Conservation (phyloP, 768 basidiomycete genomes). For the Lanmaoa pseudosensibilis region DNA sequence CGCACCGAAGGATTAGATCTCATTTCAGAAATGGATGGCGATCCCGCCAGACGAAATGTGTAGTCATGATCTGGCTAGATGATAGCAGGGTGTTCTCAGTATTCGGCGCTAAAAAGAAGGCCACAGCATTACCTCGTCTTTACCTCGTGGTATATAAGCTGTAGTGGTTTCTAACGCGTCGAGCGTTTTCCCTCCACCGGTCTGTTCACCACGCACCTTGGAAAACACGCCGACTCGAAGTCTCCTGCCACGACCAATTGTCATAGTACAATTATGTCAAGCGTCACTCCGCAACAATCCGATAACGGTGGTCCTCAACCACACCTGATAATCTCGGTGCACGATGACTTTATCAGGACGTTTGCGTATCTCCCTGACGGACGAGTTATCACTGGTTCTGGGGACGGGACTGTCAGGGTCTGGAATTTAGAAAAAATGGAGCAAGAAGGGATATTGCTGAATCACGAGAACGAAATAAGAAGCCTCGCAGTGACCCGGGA, state of each 20-base stretch:
- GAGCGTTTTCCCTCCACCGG: too few species aligned
- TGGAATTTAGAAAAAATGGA: background rate
- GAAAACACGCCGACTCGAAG: background rate
- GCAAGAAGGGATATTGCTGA: background rate
- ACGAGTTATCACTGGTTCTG: background rate
- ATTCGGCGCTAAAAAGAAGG: too few species aligned
- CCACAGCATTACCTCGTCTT: too few species aligned
- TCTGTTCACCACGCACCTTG: background rate
- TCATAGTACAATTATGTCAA: background rate
- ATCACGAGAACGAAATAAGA: background rate
- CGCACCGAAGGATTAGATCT: too few species aligned
- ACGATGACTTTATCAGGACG: background rate
- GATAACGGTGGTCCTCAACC: background rate
- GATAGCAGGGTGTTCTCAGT: too few species aligned
- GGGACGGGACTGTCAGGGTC: background rate
- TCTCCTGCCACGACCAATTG: background rate
- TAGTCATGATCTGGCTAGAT: too few species aligned
- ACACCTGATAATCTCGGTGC: background rate
- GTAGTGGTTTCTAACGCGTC: background rate
- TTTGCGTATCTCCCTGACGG: conserved; percentile 3
- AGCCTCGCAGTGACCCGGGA: too few species aligned
- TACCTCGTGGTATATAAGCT: background rate
- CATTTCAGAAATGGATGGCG: too few species aligned
- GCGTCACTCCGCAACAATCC: background rate
- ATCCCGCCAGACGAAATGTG: too few species aligned